Percentiles rank a stretch among this genome's conserved stretches.
phyloP scores from a whole-genome alignment of 495 filamentous ascomycete genomes.

The Penicillium robsamsonii region DNA sequence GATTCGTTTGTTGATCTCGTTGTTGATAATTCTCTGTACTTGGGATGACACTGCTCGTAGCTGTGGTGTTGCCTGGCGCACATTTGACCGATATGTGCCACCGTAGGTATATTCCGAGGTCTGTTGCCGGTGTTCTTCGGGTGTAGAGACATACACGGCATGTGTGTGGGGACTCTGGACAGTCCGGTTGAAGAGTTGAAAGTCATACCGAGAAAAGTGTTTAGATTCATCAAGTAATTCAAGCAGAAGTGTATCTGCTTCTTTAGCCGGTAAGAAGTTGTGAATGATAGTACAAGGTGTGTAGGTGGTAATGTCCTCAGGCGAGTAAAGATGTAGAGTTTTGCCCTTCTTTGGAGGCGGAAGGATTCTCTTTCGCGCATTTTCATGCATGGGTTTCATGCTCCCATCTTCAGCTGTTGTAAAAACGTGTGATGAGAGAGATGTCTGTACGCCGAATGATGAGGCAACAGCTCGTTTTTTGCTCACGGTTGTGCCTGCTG shows the following conservation, averaged over 20 bases:
- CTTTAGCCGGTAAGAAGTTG: slow-evolving; percentile 73
- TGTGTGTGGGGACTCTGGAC: slow-evolving; percentile 80
- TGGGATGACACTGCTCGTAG: slow-evolving; percentile 61
- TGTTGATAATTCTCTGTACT: slow-evolving; percentile 73
- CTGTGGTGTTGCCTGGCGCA: slow-evolving; percentile 68
- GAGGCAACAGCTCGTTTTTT: slow-evolving; percentile 33
- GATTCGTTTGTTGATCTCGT: slow-evolving; percentile 65
- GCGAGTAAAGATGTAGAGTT: slow-evolving; percentile 78
- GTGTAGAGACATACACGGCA: slow-evolving; percentile 73
- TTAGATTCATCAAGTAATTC: slow-evolving; percentile 75
- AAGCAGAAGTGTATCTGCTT: slow-evolving; percentile 67
- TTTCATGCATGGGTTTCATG: slow-evolving; percentile 35
- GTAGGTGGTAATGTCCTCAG: slow-evolving; percentile 70
- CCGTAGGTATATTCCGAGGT: slow-evolving; percentile 83
- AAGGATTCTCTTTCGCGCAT: slow-evolving; percentile 26
- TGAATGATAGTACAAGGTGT: slow-evolving; percentile 90
- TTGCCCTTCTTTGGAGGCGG: slow-evolving; percentile 68
- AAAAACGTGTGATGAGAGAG: slow-evolving; percentile 48
- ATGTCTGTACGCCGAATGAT: slow-evolving; percentile 37
- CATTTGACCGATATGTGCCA: slow-evolving; percentile 67
- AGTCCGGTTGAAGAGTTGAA: slow-evolving; percentile 82
- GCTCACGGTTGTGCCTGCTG: slow-evolving; percentile 5
- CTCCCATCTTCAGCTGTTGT: slow-evolving; percentile 25
- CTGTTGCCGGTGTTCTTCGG: slow-evolving; percentile 59
- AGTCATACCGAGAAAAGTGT: slow-evolving; percentile 70